Evolutionary conservation across 495 filamentous ascomycete species (phyloP).

Genomic region (Hypoxylon lienhwacheense): DNA sequence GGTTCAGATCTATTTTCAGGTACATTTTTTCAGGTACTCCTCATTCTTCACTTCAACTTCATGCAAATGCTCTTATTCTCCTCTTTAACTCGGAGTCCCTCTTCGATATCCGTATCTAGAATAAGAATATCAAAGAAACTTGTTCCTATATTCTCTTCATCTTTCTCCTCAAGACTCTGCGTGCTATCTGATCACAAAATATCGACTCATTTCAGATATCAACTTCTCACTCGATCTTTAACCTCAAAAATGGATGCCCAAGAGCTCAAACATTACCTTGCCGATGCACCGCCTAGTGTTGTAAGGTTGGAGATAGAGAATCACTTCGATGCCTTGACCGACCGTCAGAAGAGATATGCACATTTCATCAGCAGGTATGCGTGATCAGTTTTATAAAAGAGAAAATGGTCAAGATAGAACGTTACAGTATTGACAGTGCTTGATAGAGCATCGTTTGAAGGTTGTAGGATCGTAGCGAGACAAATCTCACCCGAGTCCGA

Average conservation of each 20-base stretch:
- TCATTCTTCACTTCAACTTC: too few relatives aligned
- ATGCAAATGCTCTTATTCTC: conserved; percentile 35
- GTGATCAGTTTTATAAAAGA: too few relatives aligned
- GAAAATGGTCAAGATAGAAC: too few relatives aligned
- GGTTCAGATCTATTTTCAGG: too few relatives aligned
- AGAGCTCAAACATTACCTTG: conserved; percentile 71
- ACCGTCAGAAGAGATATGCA: conserved; percentile 83
- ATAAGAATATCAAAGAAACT: conserved; percentile 19
- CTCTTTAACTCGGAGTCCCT: conserved; percentile 22
- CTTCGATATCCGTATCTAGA: too few relatives aligned
- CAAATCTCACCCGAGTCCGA: conserved; percentile 92
- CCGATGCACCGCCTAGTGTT: conserved; percentile 84
- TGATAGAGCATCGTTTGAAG: conserved; percentile 76
- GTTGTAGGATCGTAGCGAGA: conserved; percentile 80
- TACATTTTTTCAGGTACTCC: conserved; percentile 5
- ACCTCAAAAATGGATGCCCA: conserved; percentile 48
- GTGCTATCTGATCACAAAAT: neutral
- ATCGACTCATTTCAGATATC: neutral
- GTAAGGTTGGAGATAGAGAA: conserved; percentile 84
- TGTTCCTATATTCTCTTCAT: conserved; percentile 11
- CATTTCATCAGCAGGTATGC: conserved; percentile 90
- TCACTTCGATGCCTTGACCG: conserved; percentile 81
- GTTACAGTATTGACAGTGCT: conserved; percentile 7
- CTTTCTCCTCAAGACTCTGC: neutral
- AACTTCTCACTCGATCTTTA: conserved; percentile 14